These are phyloP conservation scores for Galium porrigens DNA, from an alignment of 305 asterid species.

Conservation along the genomic window DNA sequence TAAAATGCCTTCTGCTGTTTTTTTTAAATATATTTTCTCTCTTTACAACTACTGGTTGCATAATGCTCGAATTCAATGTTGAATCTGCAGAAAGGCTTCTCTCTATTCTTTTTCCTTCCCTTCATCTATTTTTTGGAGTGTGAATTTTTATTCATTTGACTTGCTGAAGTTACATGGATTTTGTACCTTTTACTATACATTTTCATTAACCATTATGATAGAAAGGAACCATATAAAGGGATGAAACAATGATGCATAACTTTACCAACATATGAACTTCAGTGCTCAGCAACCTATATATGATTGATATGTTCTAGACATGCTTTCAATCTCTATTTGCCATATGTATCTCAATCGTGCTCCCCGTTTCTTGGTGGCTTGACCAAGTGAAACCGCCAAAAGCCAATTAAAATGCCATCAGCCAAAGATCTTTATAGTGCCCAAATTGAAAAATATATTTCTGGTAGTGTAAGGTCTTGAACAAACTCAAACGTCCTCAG, in stretches of 20 bases:
- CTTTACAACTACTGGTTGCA: not conserved
- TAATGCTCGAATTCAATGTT: not conserved
- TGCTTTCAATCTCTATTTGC: too few species aligned
- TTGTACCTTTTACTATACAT: too few species aligned
- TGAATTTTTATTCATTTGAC: too few species aligned
- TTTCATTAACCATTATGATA: too few species aligned
- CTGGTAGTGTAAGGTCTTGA: too few species aligned
- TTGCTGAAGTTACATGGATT: too few species aligned
- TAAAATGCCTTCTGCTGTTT: not conserved
- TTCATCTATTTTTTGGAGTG: not conserved
- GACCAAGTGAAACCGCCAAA: not conserved
- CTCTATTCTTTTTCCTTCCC: not conserved
- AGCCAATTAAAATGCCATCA: not conserved
- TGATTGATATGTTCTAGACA: too few species aligned
- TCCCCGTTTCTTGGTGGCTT: not conserved
- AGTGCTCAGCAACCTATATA: too few species aligned
- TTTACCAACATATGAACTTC: too few species aligned
- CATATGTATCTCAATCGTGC: not conserved
- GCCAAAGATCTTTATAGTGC: not conserved
- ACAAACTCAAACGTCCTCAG: too few species aligned
- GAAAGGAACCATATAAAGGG: too few species aligned
- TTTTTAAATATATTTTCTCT: not conserved
- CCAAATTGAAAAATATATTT: not conserved
- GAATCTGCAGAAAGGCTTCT: constrained; percentile 6
- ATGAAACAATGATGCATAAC: too few species aligned